Base-by-base conservation (phyloP, 1,139 yeast species). In the Tardiomyces blankii region DNA sequence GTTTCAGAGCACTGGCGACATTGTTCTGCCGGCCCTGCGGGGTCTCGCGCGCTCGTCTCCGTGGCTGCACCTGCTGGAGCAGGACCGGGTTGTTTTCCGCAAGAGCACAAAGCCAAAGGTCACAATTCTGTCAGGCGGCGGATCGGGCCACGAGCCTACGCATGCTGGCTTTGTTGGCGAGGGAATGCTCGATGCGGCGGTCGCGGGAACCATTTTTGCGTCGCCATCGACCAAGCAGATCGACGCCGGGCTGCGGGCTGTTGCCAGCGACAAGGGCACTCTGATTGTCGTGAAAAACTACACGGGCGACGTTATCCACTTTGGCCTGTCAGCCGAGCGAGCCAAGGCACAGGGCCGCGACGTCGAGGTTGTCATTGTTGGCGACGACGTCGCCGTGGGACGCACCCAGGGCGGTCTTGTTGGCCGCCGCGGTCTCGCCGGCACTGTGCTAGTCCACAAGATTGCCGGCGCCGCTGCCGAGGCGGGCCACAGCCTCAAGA, bases 321-420 rank as follows among this genome's bases (percentile, higher is more conserved):
- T 89, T 66, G 96, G 96, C 1, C 70, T 89, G 47, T 94, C 91
- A 3, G 89, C 83, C 2, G 96, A 89, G 65, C 73, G 93, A 54
- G 89, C 94, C 33, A 82, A 82, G 61, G 80, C 82, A 18, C 75
- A 78, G 44, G 95, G 95, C 9, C 73, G 76, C 51, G 70, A 77
- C 39, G 80, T 82, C 27, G 89, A 83, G 51, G 72, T 86, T 49
- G 78, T 85, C 38, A 74, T 82, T 45, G 91, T 88, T 23, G 82
- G 85, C 53, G 97, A 89, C 61, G 97, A 89, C 62, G 96, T 88
- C 33, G 87, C 96, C 5, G 96, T 89, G 38, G 96, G 95, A 25
- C 73, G 82, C 56, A 74, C 79, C 40, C 89, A 87, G 61, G 91
- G 91, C 59, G 88, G 85, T 21, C 76, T 83, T 72, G 96, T 88